These are phyloP conservation scores for Cladosporium sp. DNA, from an alignment of 2,329 filamentous ascomycete genomes.

Conservation along the genomic window DNA sequence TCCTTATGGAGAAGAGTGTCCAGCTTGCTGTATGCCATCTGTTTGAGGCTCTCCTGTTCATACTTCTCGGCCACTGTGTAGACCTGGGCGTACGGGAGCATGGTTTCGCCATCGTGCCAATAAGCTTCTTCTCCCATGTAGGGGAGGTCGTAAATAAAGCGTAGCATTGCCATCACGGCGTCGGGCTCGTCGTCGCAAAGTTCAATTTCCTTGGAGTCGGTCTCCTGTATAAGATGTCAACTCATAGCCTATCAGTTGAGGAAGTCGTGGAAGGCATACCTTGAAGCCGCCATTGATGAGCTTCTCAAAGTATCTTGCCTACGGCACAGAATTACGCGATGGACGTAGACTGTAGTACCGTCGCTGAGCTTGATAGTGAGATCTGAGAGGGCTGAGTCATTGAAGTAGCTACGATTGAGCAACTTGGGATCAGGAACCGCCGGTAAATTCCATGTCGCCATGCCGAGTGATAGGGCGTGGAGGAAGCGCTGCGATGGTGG, in stretches of 20 bases:
- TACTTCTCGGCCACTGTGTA: not conserved
- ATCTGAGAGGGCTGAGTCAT: not conserved
- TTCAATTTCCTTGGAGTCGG: not conserved
- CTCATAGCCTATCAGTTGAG: not conserved
- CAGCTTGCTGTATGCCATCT: not conserved
- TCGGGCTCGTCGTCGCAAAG: not conserved
- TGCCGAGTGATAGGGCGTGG: too few relatives aligned
- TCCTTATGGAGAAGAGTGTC: not conserved
- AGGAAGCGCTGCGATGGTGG: too few relatives aligned
- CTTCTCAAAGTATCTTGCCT: not conserved
- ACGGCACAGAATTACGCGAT: not conserved
- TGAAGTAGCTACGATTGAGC: not conserved
- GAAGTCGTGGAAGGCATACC: not conserved
- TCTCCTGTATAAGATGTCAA: not conserved
- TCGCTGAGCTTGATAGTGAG: not conserved
- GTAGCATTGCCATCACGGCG: not conserved
- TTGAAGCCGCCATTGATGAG: not conserved
- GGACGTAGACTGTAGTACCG: not conserved
- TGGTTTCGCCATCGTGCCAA: not conserved
- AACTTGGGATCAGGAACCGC: too few relatives aligned
- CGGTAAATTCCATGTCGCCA: too few relatives aligned
- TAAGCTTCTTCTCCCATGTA: not conserved
- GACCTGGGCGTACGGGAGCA: not conserved
- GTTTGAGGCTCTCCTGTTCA: not conserved
- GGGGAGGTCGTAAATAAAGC: slow-evolving; percentile 49